Base-by-base conservation (phyloP, 495 filamentous ascomycete genomes). In the Trichoderma asperelloides region DNA sequence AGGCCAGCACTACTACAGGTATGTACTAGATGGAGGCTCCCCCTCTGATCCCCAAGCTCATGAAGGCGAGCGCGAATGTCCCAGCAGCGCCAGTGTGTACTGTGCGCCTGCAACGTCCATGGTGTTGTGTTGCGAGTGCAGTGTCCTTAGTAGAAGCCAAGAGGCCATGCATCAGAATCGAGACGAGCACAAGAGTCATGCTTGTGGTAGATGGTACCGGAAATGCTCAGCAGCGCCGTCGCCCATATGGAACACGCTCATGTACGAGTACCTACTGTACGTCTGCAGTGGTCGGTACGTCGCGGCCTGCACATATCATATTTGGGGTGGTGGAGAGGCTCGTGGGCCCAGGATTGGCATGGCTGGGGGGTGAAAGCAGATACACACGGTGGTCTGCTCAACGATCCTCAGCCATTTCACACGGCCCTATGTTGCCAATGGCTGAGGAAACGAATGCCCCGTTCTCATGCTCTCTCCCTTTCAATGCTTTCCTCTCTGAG, bases 271-370 rank as follows among this genome's bases (percentile, higher is more conserved):
- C n/a, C n/a, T n/a, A n/a, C n/a, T n/a, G n/a, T n/a, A 28, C 27
- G 15, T 60, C 55, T n/a, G n/a, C 30, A 9, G 2, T 30, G 13
- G 55, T 28, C 55, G 55, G 55, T 60, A 60, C 55, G 27, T 60
- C 27, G 55, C 55, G 15, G 9, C 55, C 55, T 60, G 55, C 27
- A 60, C 55, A 30, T 60, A 30, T 16, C 27, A 60, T 18, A 55
- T 18, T 30, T 60, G 55, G 25, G 23, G 55, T 60, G 55, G 55
- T 60, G 55, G 55, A 60, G 55, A 60, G 55, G 23, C 55, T 60
- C 55, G 16, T 60, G 55, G 55, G 25, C 55, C 55, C 6, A 60
- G 55, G 55, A 30, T 28, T n/a, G 55, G 55, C 25, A 25, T 51
- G 47, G n/a, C 47, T 51, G 27, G 23, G 6, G 9, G 15, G 25